Evolutionary conservation across 768 basidiomycete genomes (phyloP).

Genomic region (Lactarius akahatsu): DNA sequence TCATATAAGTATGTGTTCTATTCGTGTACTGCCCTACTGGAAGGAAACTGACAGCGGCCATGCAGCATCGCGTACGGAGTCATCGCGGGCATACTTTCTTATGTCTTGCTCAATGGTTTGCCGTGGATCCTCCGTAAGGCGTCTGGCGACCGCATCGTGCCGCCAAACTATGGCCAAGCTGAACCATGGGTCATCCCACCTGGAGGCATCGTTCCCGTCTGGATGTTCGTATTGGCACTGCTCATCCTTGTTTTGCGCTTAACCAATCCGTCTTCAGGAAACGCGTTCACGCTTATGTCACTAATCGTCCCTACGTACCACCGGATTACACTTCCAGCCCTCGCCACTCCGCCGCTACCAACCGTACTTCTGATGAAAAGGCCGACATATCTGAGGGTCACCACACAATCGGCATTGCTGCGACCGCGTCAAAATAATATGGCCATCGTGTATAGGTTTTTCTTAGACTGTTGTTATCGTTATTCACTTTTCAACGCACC

Average conservation of each 20-base stretch:
- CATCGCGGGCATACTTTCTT: constrained; percentile 72
- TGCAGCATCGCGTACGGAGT: constrained; percentile 84
- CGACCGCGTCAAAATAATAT: neutral
- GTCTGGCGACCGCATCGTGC: constrained; percentile 55
- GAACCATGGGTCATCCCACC: constrained; percentile 74
- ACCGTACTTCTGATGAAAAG: neutral
- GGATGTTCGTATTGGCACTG: constrained; percentile 48
- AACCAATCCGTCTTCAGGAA: constrained; percentile 4
- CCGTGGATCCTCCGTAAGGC: constrained; percentile 56
- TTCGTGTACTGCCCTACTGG: neutral
- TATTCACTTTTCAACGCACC: neutral
- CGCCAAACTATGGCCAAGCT: constrained; percentile 59
- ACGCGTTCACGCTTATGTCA: constrained; percentile 9
- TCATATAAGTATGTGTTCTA: constrained; percentile 61
- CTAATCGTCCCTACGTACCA: neutral
- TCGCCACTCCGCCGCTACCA: neutral
- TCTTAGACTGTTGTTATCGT: neutral
- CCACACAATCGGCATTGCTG: neutral
- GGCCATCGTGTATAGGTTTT: neutral
- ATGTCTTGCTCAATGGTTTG: constrained; percentile 69
- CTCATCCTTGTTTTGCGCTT: neutral
- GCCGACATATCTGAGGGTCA: neutral
- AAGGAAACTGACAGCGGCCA: constrained; percentile 14
- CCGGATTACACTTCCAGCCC: neutral
- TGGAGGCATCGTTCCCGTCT: constrained; percentile 63